Evolutionary conservation across 1,284 basidiomycete genomes (phyloP).

Genomic region (Cutaneotrichosporon sp.): DNA sequence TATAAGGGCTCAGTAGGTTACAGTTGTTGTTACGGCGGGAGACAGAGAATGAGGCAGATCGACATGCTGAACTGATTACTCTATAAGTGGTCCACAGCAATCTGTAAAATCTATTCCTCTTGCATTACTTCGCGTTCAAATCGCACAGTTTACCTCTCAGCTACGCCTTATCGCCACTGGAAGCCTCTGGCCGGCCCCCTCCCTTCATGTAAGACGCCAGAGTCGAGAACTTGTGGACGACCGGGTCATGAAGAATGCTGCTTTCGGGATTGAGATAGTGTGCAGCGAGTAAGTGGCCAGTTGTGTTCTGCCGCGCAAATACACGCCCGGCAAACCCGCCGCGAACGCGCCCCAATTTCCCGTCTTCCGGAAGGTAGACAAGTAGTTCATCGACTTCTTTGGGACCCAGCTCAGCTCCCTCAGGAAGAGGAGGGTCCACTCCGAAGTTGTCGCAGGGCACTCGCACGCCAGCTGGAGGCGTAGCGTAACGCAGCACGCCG

Average conservation of each 20-base stretch:
- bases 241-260: conserved; percentile 28
- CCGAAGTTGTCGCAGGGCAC: too few species aligned
- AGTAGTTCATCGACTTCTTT: not conserved
- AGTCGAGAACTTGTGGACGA: conserved; percentile 20
- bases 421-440: not conserved
- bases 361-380: not conserved
- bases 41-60: too few species aligned
- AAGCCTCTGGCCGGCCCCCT: too few species aligned
- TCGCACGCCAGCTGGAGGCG: not conserved
- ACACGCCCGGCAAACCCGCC: conserved; percentile 33
- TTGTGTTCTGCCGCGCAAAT: conserved; percentile 24
- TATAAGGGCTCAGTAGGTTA: too few species aligned
- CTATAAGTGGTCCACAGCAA: too few species aligned
- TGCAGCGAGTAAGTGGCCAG: conserved; percentile 29
- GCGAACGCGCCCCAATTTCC: not conserved
- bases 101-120: too few species aligned
- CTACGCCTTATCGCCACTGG: too few species aligned
- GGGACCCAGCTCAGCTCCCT: not conserved
- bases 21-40: too few species aligned
- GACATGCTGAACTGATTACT: too few species aligned
- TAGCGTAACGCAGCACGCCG: conserved; percentile 18
- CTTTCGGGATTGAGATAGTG: conserved; percentile 27
- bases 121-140: too few species aligned
- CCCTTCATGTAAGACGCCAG: conserved; percentile 22
- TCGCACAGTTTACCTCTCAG: too few species aligned